phyloP scores from a whole-genome alignment of 306 rosid species.

The Cucurbita pepo region DNA sequence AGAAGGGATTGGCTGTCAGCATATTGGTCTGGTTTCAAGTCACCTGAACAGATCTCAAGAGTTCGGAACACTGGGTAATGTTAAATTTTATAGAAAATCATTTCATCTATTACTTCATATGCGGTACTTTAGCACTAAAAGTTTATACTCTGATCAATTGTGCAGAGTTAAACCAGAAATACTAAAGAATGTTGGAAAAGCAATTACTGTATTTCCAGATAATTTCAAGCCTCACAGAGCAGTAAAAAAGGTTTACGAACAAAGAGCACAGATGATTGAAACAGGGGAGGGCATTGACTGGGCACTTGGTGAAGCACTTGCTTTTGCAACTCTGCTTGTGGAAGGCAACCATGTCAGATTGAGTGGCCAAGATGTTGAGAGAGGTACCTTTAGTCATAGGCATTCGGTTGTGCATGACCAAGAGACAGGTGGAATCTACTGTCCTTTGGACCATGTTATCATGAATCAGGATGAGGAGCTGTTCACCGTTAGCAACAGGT shows the following conservation, averaged over 20 bases:
- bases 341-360: conserved; percentile 92
- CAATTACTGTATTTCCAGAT: conserved; percentile 67
- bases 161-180: conserved; percentile 86
- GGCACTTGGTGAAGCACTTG: conserved; percentile 95
- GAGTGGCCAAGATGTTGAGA: conserved; percentile 98
- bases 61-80: conserved; percentile 81
- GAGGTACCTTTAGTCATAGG: conserved; percentile 96
- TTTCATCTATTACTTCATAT: neutral
- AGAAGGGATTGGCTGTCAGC: conserved; percentile 97
- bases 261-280: conserved; percentile 81
- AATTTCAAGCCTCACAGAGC: conserved; percentile 76
- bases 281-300: conserved; percentile 93
- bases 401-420: conserved; percentile 93
- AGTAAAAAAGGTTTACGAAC: conserved; percentile 80
- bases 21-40: conserved; percentile 88
- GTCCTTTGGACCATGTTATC: conserved; percentile 73
- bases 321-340: conserved; percentile 74
- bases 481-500: conserved; percentile 99
- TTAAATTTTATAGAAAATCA: neutral
- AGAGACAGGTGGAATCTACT: conserved; percentile 63
- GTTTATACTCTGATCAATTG: neutral
- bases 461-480: conserved; percentile 82
- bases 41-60: conserved; percentile 93
- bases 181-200: conserved; percentile 82
- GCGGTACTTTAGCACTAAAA: conserved; percentile 1